A percentile compares a stretch with the other conserved stretches of the same genome.
Conservation (phyloP, 805 yeast species). For the Ogataea wickerhamii region DNA sequence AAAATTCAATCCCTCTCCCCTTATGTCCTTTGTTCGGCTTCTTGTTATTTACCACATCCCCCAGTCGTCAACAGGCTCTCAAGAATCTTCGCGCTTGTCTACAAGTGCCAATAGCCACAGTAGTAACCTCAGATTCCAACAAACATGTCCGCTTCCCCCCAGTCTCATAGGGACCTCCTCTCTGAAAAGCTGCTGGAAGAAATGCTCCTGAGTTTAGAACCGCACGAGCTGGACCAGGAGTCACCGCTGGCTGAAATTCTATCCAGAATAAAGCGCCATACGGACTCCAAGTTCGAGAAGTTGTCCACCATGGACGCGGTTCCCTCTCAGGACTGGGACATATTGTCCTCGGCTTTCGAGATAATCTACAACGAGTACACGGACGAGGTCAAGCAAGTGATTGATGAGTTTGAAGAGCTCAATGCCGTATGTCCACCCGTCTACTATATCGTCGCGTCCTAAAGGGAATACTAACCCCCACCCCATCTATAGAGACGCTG, state of each 20-base stretch:
- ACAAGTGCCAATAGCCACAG: too few species aligned
- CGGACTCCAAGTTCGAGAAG: not conserved
- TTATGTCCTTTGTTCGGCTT: too few species aligned
- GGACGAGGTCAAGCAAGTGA: slow-evolving; percentile 19
- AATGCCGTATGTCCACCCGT: slow-evolving; percentile 19
- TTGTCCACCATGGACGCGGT: slow-evolving; percentile 12
- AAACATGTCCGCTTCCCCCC: too few species aligned
- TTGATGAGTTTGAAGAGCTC: slow-evolving; percentile 20
- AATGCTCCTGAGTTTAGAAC: not conserved
- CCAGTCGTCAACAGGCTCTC: too few species aligned
- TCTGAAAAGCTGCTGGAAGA: not conserved
- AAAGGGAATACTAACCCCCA: not conserved
- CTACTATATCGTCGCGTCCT: too few species aligned
- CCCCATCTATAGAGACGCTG: slow-evolving; percentile 16
- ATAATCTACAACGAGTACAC: slow-evolving; percentile 20
- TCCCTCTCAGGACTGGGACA: slow-evolving; percentile 25
- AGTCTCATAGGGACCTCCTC: not conserved
- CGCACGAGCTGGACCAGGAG: not conserved
- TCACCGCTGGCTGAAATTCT: slow-evolving; percentile 1
- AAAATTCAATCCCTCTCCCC: too few species aligned
- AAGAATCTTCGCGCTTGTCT: too few species aligned
- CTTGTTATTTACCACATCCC: too few species aligned
- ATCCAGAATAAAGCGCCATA: slow-evolving; percentile 2
- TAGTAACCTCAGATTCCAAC: too few species aligned
- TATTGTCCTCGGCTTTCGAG: slow-evolving; percentile 21